phyloP scores from a whole-genome alignment of 371 early-diverging fungal genomes.

The Mucor saturninus region DNA sequence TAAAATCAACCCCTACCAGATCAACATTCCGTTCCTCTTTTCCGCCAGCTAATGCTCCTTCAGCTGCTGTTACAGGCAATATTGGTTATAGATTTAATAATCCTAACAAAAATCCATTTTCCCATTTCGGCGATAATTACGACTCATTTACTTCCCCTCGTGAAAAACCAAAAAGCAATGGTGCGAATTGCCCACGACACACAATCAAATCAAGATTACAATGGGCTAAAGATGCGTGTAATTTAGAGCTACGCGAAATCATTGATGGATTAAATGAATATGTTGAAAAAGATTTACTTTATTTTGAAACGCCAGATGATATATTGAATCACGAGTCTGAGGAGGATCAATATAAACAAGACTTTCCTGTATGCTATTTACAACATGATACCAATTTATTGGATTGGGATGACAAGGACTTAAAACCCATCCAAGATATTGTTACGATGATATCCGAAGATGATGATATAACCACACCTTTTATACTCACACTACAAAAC shows the following conservation, averaged over 20 bases:
- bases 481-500: constrained; percentile 63
- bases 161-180: not conserved
- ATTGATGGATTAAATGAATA: constrained; percentile 75
- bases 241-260: constrained; percentile 63
- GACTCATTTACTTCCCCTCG: constrained; percentile 2
- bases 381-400: not conserved
- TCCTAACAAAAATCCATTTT: constrained; percentile 18
- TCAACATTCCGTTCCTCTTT: constrained; percentile 2
- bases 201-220: constrained; percentile 45
- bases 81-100: constrained; percentile 22
- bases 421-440: not conserved
- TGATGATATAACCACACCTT: constrained; percentile 63
- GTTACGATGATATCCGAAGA: constrained; percentile 49
- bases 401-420: constrained; percentile 2
- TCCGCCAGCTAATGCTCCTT: not conserved
- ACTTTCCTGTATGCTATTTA: not conserved
- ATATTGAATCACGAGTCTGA: constrained; percentile 18
- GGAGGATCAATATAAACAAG: constrained; percentile 2
- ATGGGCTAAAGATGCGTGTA: constrained; percentile 51
- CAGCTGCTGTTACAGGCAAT: not conserved
- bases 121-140: constrained; percentile 14
- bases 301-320: constrained; percentile 56
- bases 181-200: constrained; percentile 10
- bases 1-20: constrained; percentile 9
- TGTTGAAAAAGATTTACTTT: constrained; percentile 69